Conservation (phyloP, 2,329 filamentous ascomycete species). For the Stromatinia cepivora region DNA sequence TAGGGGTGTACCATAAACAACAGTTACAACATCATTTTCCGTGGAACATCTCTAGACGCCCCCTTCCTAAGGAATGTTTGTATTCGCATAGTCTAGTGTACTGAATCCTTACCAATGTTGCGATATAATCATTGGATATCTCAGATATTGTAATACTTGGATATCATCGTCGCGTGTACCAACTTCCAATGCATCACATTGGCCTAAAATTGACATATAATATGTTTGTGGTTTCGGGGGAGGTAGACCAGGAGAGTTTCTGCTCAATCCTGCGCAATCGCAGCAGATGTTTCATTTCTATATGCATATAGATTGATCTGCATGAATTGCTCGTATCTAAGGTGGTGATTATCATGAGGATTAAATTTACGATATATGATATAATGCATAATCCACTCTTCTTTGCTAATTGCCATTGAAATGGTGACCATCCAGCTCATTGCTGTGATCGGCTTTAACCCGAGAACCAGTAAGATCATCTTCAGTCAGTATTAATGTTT, state of each 20-base stretch:
- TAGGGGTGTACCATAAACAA: background rate
- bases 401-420: no score
- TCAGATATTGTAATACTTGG: background rate
- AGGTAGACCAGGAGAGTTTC: no score
- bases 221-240: background rate
- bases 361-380: background rate
- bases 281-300: background rate
- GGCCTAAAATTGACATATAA: background rate
- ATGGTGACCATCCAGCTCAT: no score
- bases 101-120: no score
- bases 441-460: no score
- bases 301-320: background rate
- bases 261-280: background rate
- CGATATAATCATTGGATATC: background rate
- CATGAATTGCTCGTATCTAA: background rate
- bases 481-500: background rate
- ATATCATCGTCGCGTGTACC: background rate
- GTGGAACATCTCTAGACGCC: background rate
- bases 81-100: background rate
- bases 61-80: background rate
- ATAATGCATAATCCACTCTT: no score
- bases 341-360: no score
- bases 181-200: background rate
- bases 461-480: background rate
- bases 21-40: background rate